phyloP scores from a whole-genome alignment of 129 eudicot genomes.

The Pittosporum tobira region DNA sequence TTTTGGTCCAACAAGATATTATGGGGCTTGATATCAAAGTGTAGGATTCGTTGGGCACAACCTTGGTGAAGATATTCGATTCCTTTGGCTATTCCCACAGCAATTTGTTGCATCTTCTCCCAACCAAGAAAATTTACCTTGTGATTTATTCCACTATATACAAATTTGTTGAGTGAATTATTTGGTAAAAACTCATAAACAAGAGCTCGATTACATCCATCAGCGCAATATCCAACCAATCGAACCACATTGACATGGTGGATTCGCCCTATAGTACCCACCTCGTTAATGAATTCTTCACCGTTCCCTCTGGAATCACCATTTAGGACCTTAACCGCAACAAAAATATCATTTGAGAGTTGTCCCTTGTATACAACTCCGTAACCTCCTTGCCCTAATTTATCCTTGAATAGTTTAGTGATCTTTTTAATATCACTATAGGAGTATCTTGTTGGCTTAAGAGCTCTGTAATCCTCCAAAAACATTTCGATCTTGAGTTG shows the following conservation, averaged over 20 bases:
- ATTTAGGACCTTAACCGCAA: too few relatives aligned
- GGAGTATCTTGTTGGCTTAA: conserved; percentile 6
- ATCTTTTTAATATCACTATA: conserved; percentile 4
- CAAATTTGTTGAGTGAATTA: neutral
- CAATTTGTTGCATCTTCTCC: conserved; percentile 2
- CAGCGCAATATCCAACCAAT: conserved; percentile 8
- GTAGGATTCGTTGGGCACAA: conserved; percentile 4
- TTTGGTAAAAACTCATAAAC: conserved; percentile 6
- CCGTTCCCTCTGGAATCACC: too few relatives aligned
- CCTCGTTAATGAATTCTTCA: neutral
- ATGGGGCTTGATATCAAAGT: conserved; percentile 6
- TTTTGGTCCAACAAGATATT: conserved; percentile 5
- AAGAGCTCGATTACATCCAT: conserved; percentile 3
- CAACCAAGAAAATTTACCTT: conserved; percentile 1
- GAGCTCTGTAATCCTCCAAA: neutral
- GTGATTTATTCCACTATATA: neutral
- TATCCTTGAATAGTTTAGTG: conserved; percentile 1
- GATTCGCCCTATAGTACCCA: conserved; percentile 1
- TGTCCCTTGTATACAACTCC: conserved; percentile 5
- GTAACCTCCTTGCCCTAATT: conserved; percentile 10
- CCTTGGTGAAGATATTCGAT: conserved; percentile 12
- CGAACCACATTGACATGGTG: conserved; percentile 13
- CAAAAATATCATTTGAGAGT: too few relatives aligned
- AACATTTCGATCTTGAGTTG: neutral
- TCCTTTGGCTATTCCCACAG: conserved; percentile 9